Percentiles rank a stretch among this genome's conserved stretches.
Conservation (phyloP, 2,329 filamentous ascomycete genomes). For the Mollisiaceae sp. region DNA sequence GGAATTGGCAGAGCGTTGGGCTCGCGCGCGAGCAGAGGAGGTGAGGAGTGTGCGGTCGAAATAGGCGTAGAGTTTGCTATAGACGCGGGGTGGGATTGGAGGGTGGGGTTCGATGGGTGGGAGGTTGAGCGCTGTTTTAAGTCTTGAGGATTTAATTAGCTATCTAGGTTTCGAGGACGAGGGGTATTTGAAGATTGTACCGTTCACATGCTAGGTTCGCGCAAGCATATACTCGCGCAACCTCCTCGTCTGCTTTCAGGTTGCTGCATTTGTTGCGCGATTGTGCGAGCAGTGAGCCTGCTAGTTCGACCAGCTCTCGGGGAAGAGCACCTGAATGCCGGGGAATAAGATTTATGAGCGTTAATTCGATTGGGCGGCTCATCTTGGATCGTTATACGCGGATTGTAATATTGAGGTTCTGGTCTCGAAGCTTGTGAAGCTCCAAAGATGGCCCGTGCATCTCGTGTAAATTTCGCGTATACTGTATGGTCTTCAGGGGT, state of each 20-base stretch:
- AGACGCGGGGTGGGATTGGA: constrained; percentile 78
- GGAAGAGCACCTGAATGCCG: constrained; percentile 72
- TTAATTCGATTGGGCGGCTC: constrained; percentile 76
- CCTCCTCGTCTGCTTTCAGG: constrained; percentile 84
- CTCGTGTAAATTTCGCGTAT: background rate
- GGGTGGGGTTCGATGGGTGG: constrained; percentile 77
- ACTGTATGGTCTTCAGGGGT: background rate
- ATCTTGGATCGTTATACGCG: constrained; percentile 50
- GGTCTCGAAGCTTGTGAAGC: background rate
- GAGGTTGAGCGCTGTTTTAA: constrained; percentile 77
- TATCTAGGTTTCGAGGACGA: background rate
- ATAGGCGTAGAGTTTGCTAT: constrained; percentile 82
- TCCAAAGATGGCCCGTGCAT: background rate
- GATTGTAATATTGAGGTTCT: background rate
- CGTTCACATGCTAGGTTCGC: constrained; percentile 89
- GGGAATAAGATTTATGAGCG: constrained; percentile 75
- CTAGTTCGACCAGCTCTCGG: constrained; percentile 70
- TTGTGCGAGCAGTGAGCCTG: constrained; percentile 77
- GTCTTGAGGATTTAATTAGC: constrained; percentile 50
- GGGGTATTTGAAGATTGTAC: constrained; percentile 48
- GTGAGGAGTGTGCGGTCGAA: constrained; percentile 73
- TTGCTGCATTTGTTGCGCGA: constrained; percentile 78
- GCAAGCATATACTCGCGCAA: constrained; percentile 83
- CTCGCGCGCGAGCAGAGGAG: constrained; percentile 37
- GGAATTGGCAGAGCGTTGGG: background rate